Evolutionary conservation across 371 early-diverging fungal genomes (phyloP).

Genomic region (Mortierella sp.): DNA sequence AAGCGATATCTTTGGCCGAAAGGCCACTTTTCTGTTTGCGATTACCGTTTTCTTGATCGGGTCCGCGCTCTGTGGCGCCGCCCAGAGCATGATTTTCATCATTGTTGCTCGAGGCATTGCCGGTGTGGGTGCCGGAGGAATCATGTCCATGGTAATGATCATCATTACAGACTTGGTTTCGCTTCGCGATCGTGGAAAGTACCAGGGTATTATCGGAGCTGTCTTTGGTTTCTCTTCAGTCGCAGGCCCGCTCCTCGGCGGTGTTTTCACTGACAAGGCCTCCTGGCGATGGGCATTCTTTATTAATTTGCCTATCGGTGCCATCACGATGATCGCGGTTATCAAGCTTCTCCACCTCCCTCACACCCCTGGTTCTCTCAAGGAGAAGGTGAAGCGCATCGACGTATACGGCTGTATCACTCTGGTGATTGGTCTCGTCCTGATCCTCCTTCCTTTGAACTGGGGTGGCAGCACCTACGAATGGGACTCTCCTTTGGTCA

Average conservation of each 20-base stretch:
- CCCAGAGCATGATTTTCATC: slow-evolving; percentile 71
- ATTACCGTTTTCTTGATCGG: slow-evolving; percentile 72
- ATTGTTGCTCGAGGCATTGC: slow-evolving; percentile 74
- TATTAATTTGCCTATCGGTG: slow-evolving; percentile 67
- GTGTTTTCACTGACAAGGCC: slow-evolving; percentile 69
- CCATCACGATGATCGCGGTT: slow-evolving; percentile 55
- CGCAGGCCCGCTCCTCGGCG: slow-evolving; percentile 76
- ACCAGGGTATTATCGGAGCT: slow-evolving; percentile 60
- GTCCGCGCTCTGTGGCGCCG: slow-evolving; percentile 71
- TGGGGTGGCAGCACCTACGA: slow-evolving; percentile 57
- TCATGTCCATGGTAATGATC: slow-evolving; percentile 61
- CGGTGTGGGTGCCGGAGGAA: slow-evolving; percentile 77
- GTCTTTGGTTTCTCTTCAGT: slow-evolving; percentile 68
- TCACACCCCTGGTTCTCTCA: slow-evolving; percentile 47
- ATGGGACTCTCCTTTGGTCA: slow-evolving; percentile 54
- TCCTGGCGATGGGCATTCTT: slow-evolving; percentile 81
- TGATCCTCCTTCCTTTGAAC: slow-evolving; percentile 61
- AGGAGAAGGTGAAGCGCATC: slow-evolving; percentile 68
- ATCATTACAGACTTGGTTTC: slow-evolving; percentile 61
- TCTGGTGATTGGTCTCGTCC: slow-evolving; percentile 53
- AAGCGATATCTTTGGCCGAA: slow-evolving; percentile 77
- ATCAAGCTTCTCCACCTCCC: slow-evolving; percentile 56
- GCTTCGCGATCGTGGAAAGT: slow-evolving; percentile 57
- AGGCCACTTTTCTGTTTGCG: slow-evolving; percentile 66
- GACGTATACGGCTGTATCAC: slow-evolving; percentile 68